Evolutionary conservation across 805 yeast genomes (phyloP).

Genomic region (Ogataea neopini): DNA sequence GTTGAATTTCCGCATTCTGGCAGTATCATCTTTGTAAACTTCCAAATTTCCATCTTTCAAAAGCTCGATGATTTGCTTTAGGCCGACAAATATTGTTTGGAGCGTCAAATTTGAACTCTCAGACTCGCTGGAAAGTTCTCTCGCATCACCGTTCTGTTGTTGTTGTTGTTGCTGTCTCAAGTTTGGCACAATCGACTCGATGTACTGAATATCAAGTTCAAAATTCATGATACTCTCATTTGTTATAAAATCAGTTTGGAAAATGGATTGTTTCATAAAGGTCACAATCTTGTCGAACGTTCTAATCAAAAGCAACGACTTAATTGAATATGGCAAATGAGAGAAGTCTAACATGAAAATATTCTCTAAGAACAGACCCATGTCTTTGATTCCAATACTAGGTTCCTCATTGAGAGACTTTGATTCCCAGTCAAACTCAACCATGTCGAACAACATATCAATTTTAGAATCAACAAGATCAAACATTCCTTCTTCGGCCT

Average conservation of each 20-base stretch:
- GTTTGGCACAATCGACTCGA: constrained; percentile 56
- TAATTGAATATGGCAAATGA: constrained; percentile 74
- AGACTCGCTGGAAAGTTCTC: constrained; percentile 17
- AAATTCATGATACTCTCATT: constrained; percentile 68
- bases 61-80: constrained; percentile 77
- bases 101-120: constrained; percentile 45
- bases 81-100: constrained; percentile 72
- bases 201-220: constrained; percentile 73
- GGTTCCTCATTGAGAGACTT: constrained; percentile 56
- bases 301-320: constrained; percentile 77
- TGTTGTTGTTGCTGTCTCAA: constrained; percentile 29
- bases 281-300: constrained; percentile 84
- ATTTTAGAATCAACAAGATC: constrained; percentile 80
- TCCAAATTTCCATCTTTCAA: constrained; percentile 64
- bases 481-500: constrained; percentile 80
- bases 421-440: constrained; percentile 83
- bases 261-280: constrained; percentile 61
- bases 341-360: constrained; percentile 83
- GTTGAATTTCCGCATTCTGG: constrained; percentile 66
- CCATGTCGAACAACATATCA: constrained; percentile 75
- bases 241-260: constrained; percentile 57
- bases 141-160: constrained; percentile 19
- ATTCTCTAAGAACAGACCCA: constrained; percentile 81
- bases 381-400: constrained; percentile 72
- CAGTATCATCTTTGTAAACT: constrained; percentile 57